Evolutionary conservation across 257 asterid species (phyloP).

Genomic region (Ilex aquifolium): DNA sequence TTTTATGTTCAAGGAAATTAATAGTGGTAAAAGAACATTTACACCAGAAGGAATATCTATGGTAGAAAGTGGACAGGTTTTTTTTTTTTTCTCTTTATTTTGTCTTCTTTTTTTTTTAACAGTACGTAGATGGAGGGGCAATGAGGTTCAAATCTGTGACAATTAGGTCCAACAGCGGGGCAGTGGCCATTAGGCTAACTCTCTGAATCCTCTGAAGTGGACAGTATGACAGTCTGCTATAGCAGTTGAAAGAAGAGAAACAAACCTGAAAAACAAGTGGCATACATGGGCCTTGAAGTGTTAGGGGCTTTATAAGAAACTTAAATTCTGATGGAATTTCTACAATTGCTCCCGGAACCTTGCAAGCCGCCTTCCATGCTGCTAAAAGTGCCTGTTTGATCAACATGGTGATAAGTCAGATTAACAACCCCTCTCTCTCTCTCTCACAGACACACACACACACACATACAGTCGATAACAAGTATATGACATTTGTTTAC

Average conservation of each 20-base stretch:
- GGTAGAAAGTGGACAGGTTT: too few relatives aligned
- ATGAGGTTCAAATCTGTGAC: too few relatives aligned
- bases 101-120: too few relatives aligned
- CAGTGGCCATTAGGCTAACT: too few relatives aligned
- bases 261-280: conserved; percentile 67
- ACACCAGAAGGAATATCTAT: too few relatives aligned
- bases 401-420: not conserved
- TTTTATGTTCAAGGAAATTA: not conserved
- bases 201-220: too few relatives aligned
- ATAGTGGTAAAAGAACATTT: not conserved
- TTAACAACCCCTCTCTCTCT: not conserved
- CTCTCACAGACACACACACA: too few relatives aligned
- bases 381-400: conserved; percentile 50
- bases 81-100: too few relatives aligned
- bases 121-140: too few relatives aligned
- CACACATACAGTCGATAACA: not conserved
- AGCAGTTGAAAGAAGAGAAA: not conserved
- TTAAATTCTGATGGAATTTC: conserved; percentile 40
- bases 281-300: conserved; percentile 73
- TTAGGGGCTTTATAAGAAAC: conserved; percentile 60
- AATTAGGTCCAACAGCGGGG: too few relatives aligned
- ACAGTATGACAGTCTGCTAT: too few relatives aligned
- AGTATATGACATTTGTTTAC: conserved; percentile 10
- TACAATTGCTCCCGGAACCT: conserved; percentile 41
- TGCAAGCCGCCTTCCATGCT: conserved; percentile 76